Evolutionary conservation across 2,329 filamentous ascomycete species (phyloP).

Genomic region (Tolypocladium endophyticum): DNA sequence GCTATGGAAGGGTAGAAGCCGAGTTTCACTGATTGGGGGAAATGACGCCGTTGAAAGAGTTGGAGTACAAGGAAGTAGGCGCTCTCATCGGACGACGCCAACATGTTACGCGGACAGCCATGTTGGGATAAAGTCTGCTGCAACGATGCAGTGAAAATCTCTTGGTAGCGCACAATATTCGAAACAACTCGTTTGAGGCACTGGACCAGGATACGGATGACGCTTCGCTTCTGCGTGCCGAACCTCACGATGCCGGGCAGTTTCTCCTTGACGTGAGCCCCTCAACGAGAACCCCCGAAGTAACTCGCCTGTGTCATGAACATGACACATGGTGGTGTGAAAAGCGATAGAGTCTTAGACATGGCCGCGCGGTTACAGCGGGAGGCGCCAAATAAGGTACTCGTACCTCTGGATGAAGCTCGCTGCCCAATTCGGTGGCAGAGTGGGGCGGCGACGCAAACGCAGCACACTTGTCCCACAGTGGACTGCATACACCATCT

Average conservation of each 20-base stretch:
- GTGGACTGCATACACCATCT: background rate
- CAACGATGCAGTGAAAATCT: background rate
- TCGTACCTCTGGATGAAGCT: background rate
- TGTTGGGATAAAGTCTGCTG: background rate
- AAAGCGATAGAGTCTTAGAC: too few species aligned
- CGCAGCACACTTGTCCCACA: background rate
- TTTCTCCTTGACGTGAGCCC: too few species aligned
- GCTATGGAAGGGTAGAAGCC: slow-evolving; percentile 67
- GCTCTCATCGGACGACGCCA: background rate
- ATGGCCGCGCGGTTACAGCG: background rate
- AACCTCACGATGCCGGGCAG: too few species aligned
- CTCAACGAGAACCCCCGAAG: too few species aligned
- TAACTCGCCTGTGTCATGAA: too few species aligned
- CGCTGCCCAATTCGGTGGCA: background rate
- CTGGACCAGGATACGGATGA: too few species aligned
- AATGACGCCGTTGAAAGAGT: background rate
- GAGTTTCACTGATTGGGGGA: slow-evolving; percentile 52
- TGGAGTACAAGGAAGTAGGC: background rate
- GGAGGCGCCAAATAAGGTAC: background rate
- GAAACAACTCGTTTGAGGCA: too few species aligned
- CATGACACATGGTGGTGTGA: too few species aligned
- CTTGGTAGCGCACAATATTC: too few species aligned
- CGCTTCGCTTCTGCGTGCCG: too few species aligned
- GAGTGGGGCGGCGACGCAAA: background rate
- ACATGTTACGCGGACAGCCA: background rate